Conservation (phyloP, 108 stramenopile genomes). For the Nitzschia sp. region DNA sequence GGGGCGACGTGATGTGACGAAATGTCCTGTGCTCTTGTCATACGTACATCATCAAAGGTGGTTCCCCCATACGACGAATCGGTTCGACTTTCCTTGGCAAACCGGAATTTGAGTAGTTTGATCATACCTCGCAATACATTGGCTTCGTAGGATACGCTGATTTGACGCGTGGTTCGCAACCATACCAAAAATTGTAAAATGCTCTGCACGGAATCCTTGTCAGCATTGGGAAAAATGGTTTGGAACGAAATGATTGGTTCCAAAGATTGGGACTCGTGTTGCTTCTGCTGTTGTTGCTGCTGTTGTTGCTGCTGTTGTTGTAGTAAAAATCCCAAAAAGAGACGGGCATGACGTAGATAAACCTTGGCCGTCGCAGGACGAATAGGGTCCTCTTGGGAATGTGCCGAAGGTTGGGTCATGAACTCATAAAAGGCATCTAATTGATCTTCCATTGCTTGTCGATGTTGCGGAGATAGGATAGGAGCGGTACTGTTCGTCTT, state of each 20-base stretch:
- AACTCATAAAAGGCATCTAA: conserved; percentile 59
- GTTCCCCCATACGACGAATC: conserved; percentile 38
- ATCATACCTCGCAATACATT: conserved; percentile 78
- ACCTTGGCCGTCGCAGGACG: conserved; percentile 74
- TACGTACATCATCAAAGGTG: conserved; percentile 52
- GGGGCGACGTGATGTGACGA: too few relatives aligned
- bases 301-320: conserved; percentile 5
- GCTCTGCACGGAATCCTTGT: conserved; percentile 60
- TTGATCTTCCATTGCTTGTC: conserved; percentile 45
- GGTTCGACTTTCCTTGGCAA: conserved; percentile 47
- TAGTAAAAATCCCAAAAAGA: conserved; percentile 71
- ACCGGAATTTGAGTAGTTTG: conserved; percentile 79
- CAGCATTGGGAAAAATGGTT: conserved; percentile 61
- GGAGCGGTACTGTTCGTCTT: too few relatives aligned
- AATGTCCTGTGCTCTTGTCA: too few relatives aligned
- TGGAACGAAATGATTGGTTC: conserved; percentile 53
- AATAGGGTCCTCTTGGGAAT: conserved; percentile 64
- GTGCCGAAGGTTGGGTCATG: conserved; percentile 72
- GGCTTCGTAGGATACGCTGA: conserved; percentile 82
- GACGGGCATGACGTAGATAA: conserved; percentile 72
- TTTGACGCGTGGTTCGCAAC: conserved; percentile 57
- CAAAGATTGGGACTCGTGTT: neutral
- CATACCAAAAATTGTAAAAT: conserved; percentile 76
- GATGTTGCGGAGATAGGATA: conserved; percentile 12
- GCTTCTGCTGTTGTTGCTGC: neutral